Evolutionary conservation across 805 yeast genomes (phyloP), one percentile per base, ranked within the genome.

Genomic region (Diddensiella caesifluorescens): DNA sequence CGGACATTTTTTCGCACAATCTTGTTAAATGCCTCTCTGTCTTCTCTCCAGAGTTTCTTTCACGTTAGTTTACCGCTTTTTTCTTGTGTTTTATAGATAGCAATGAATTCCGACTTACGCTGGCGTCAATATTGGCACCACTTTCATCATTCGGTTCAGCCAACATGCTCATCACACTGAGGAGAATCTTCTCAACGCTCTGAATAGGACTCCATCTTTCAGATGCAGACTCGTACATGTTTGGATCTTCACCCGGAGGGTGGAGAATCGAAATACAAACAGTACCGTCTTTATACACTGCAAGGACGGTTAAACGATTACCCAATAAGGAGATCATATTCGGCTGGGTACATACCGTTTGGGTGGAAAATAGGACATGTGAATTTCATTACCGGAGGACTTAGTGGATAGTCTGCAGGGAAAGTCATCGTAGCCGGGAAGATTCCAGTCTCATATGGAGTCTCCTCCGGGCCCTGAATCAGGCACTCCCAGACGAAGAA

Each of bases 121-220:
- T 70, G 7, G 83, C 83, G 51, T 77, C 83, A 41, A 79, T 73
- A 55, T 92, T 87, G 38, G 98, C 98, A 7, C 97, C 97, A 54
- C 95, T 83, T 62, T 90, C 97, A 23, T 85, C 82, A 58, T 92
- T 92, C 2, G 98, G 97, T 63, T 92, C 70, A 7, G 97, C 95
- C 47, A 92, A 71, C 97, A 92, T 89, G 56, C 95, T 84, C 73
- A 89, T 78, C 18, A 92, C 97, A 62, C 95, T 83, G 45, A 92
- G 65, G 47, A 92, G 68, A 47, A 92, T 92, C 73, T 92, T 92
- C 65, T 92, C 98, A n/a, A 92, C 89, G 59, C 95, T 84, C 62
- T 92, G 98, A 22, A 92, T 89, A 0, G 98, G 98, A 4, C 95
- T 84, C 98, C 98, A 92, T 51, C 98, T 70, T 65, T 92, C 98